Evolutionary conservation across 108 stramenopile species (phyloP).

Genomic region (Aurantiochytrium sp.): DNA sequence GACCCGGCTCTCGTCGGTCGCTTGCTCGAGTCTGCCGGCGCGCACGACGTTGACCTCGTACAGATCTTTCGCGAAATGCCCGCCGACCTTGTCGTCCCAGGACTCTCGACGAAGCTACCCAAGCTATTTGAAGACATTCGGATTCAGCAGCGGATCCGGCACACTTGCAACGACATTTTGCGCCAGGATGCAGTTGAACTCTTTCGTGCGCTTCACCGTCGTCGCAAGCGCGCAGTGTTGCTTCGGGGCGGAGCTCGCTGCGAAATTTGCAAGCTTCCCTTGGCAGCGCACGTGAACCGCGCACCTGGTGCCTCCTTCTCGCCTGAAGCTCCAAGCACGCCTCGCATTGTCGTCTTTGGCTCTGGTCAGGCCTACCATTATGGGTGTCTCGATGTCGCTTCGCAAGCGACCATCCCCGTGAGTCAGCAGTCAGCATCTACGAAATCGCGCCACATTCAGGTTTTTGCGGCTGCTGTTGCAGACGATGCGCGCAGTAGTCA

Average conservation of each 20-base stretch:
- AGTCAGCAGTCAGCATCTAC: background rate
- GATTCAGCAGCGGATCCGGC: background rate
- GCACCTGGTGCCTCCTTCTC: too few relatives aligned
- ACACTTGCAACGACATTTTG: slow-evolving; percentile 2
- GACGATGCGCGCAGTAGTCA: background rate
- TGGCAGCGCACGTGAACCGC: background rate
- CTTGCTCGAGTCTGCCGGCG: background rate
- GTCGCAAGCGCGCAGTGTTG: background rate
- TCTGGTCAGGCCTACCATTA: background rate
- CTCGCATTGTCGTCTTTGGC: background rate
- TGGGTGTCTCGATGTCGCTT: background rate
- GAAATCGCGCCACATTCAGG: background rate
- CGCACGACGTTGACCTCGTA: background rate
- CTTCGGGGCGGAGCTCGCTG: background rate
- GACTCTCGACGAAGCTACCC: background rate
- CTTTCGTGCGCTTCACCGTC: background rate
- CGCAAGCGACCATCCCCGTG: background rate
- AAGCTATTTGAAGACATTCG: background rate
- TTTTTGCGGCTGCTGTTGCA: background rate
- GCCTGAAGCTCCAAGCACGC: background rate
- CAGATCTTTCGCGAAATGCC: background rate
- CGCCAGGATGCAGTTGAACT: background rate
- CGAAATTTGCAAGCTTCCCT: background rate
- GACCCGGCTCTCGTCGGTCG: background rate
- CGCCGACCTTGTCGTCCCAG: background rate